Base-by-base conservation (phyloP, 345 rosid species). In the Lumnitzera racemosa region DNA sequence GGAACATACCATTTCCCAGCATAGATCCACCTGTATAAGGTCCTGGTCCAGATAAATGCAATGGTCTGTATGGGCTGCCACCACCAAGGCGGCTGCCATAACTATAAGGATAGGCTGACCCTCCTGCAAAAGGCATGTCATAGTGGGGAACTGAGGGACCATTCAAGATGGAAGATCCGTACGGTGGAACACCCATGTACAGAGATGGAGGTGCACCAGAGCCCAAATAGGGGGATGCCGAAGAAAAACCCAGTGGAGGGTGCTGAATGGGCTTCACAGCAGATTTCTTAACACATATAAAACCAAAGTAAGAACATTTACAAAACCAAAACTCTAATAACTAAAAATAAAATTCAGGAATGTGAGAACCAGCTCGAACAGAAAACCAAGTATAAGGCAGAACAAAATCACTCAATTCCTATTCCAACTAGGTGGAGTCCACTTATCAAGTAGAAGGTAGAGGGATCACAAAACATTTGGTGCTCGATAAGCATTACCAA, bases 131-230 rank as follows among this genome's bases (percentile, higher is more conserved):
- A 12, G 99, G 89, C 48, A 80, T 73, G 2, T 95, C 97, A 67
- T 90, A 95, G 7, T 92, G 92, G 72, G 97, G 86, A 75, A 88
- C 74, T 23, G 88, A 81, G 23, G 99, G 79, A 12, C 90, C 94
- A 64, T 83, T 89, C 65, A 85, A 87, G 63, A 82, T 67, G 27
- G 98, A 85, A 61, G 96, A 77, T 23, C 90, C 97, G 75, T 95
- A 95, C n/a, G 95, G 92, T 9, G 95, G 89, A 48, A 88, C 80
- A 56, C 95, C 92, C 86, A 95, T 68, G 68, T 86, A 88, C 78
- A 91, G 78, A 48, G 98, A 80, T 60, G 98, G 76, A 55, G 91
- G 89, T 41, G 75, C 74, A 51, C 92, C 95, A 53, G 92, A 69
- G 67, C 95, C 96, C 67, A 83, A 58, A 67, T 90, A 95, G 59